Conservation (phyloP, 176 grass and related monocot genomes). For the Thalia dealbata region DNA sequence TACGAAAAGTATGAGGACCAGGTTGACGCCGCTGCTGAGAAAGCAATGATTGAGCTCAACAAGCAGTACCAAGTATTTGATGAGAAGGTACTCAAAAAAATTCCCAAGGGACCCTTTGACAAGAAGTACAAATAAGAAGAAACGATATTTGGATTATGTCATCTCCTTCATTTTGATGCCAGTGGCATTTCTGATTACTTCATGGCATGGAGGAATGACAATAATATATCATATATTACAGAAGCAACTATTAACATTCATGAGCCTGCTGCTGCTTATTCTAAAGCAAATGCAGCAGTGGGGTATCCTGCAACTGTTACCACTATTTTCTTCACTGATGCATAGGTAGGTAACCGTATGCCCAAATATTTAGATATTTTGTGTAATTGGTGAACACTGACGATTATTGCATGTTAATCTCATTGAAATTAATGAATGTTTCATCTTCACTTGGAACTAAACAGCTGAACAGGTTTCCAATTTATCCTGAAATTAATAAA, state of each 20-base stretch:
- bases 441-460: too few relatives aligned
- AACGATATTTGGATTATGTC: background rate
- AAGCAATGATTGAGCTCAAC: slow-evolving; percentile 52
- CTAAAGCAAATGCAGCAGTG: background rate
- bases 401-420: too few relatives aligned
- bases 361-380: background rate
- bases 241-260: too few relatives aligned
- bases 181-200: background rate
- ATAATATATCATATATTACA: background rate
- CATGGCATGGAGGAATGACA: background rate
- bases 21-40: slow-evolving; percentile 51
- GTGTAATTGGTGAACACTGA: background rate
- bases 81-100: slow-evolving; percentile 53
- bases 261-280: background rate
- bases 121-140: slow-evolving; percentile 52
- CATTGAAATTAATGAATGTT: too few relatives aligned
- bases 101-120: slow-evolving; percentile 37
- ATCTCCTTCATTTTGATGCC: background rate
- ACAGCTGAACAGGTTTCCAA: too few relatives aligned
- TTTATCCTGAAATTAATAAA: too few relatives aligned
- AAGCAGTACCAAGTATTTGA: slow-evolving; percentile 51
- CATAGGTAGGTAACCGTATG: background rate
- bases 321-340: background rate
- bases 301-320: background rate
- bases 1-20: slow-evolving; percentile 77